Base-by-base conservation (phyloP, 257 asterid species). In the Jasminum sambac region DNA sequence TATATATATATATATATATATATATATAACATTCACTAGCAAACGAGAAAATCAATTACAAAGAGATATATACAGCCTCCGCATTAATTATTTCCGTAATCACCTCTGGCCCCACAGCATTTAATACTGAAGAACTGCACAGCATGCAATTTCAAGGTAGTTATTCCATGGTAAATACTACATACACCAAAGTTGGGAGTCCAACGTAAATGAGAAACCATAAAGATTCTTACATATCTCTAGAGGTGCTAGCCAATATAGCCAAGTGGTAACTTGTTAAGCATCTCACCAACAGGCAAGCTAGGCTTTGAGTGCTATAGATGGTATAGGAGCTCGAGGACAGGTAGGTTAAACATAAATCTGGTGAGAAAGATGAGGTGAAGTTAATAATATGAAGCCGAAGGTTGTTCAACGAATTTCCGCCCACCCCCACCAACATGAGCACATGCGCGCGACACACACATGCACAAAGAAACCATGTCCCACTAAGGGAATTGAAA, bases 281-380 rank as follows among this genome's bases (percentile, higher is more conserved):
- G 58, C 58, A 19, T 48, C 58, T 48, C 58, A 46, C 57, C 57
- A 48, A 48, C 58, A 48, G 58, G 58, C 58, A 48, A 48, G 58
- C 16, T 48, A n/a, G 58, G 58, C 23, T 6, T 48, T 16, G 58
- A 48, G 24, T 6, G 58, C 16, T 48, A 48, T 23, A 48, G 21
- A 48, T 48, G 24, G 58, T 48, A n/a, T 5, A 48, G 16, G 58
- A 48, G 11, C 24, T 3, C 16, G 58, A 46, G 17, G 17, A 48
- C 24, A 6, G 4, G 11, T 3, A 48, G 58, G 58, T n/a, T 48
- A 48, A 48, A 48, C 58, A 48, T 16, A 48, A 5, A 48, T 9
- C 9, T n/a, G 24, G 58, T 48, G 58, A 48, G 24, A 48, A 48
- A 48, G 58, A 48, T 48, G 58, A n/a, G 9, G 43, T 39, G 11